These are phyloP conservation scores for Mycosphaerelloides madeirae DNA, from an alignment of 2,329 filamentous ascomycete species.

Conservation along the genomic window DNA sequence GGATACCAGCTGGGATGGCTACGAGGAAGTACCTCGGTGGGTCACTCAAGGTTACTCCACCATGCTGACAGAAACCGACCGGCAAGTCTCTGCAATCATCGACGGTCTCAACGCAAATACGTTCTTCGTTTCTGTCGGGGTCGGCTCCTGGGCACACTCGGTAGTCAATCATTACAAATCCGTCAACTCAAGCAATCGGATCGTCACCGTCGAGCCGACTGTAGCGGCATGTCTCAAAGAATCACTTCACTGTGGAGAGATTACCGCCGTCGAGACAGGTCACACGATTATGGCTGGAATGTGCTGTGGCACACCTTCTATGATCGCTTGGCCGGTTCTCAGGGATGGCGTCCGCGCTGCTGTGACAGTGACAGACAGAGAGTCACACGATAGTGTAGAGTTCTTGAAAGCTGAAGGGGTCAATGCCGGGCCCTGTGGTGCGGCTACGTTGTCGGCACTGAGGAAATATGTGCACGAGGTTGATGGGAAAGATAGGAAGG, in stretches of 20 bases:
- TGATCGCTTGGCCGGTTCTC: slow-evolving; percentile 60
- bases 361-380: slow-evolving; percentile 56
- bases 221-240: slow-evolving; percentile 57
- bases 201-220: slow-evolving; percentile 68
- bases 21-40: slow-evolving; percentile 65
- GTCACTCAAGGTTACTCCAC: slow-evolving; percentile 75
- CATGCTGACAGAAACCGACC: slow-evolving; percentile 64
- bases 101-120: slow-evolving; percentile 30
- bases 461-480: slow-evolving; percentile 37
- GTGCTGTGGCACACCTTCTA: slow-evolving; percentile 66
- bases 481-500: slow-evolving; percentile 38
- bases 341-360: slow-evolving; percentile 55
- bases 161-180: slow-evolving; percentile 62
- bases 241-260: slow-evolving; percentile 48
- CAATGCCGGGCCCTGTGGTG: slow-evolving; percentile 59
- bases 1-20: slow-evolving; percentile 64
- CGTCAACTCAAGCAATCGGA: slow-evolving; percentile 22
- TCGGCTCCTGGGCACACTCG: slow-evolving; percentile 67
- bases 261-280: slow-evolving; percentile 50
- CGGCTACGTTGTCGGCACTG: slow-evolving; percentile 55
- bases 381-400: slow-evolving; percentile 56
- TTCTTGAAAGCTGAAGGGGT: slow-evolving; percentile 49
- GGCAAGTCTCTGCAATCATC: slow-evolving; percentile 48
- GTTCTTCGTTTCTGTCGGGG: slow-evolving; percentile 64
- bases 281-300: slow-evolving; percentile 70